phyloP scores from a whole-genome alignment of 2,329 filamentous ascomycete genomes.

The Curvularia lunata region DNA sequence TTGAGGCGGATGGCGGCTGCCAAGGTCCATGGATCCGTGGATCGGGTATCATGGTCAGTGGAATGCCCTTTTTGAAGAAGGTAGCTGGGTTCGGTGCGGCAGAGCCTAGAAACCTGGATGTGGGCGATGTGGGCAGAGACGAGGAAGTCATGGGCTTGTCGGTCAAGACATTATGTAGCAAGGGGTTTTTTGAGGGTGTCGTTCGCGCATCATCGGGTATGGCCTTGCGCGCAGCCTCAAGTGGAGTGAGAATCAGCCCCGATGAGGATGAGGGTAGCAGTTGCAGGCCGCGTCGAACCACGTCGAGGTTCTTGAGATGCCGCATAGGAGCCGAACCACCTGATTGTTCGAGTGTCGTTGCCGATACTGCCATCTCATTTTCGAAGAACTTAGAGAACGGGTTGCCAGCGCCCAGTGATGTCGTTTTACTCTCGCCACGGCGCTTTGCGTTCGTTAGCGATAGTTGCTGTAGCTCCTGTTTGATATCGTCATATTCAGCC shows the following conservation, averaged over 20 bases:
- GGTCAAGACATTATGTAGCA: conserved; percentile 94
- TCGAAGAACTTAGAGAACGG: conserved; percentile 54
- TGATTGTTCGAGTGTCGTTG: conserved; percentile 23
- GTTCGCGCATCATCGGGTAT: conserved; percentile 57
- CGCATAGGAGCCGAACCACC: conserved; percentile 33
- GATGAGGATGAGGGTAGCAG: conserved; percentile 85
- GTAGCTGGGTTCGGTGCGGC: conserved; percentile 67
- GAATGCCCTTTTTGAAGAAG: conserved; percentile 89
- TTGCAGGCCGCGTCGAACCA: conserved; percentile 73
- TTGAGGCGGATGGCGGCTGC: conserved; percentile 67
- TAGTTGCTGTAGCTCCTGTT: conserved; percentile 61
- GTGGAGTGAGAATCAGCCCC: conserved; percentile 84
- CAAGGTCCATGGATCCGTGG: conserved; percentile 67
- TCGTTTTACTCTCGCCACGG: conserved; percentile 7
- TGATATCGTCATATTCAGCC: conserved; percentile 79
- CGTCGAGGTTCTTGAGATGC: conserved; percentile 73
- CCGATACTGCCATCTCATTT: conserved; percentile 26
- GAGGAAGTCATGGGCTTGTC: conserved; percentile 94
- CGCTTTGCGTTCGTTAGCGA: conserved; percentile 18
- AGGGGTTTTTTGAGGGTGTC: conserved; percentile 73
- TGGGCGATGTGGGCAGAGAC: conserved; percentile 71
- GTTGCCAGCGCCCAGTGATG: conserved; percentile 47
- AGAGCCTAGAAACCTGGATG: conserved; percentile 36
- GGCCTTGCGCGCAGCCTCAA: conserved; percentile 71
- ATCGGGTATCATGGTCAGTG: conserved; percentile 81